Base-by-base conservation (phyloP, 1,139 yeast genomes). In the Saccharomyces hybrid region DNA sequence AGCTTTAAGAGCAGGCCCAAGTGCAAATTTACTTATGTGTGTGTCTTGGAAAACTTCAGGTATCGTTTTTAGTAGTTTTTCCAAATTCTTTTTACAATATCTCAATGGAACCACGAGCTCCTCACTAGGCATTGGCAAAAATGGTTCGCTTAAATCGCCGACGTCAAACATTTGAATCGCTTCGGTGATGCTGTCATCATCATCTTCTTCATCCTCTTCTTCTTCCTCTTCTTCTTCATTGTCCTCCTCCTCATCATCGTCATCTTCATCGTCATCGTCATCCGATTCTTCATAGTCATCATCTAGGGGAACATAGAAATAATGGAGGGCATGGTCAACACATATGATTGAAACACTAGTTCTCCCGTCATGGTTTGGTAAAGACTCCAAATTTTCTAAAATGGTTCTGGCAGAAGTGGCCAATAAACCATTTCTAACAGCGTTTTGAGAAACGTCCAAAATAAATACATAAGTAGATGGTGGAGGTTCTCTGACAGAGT, bases 401-500 rank as follows among this genome's bases (percentile, higher is more conserved):
- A 93, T 85, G 8, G 96, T 86, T 69, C 95, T 82, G 8, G 96
- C 84, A 26, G 95, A 85, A 25, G 96, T 88, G 16, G 93, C 90
- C 54, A 96, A 79, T 65, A 90, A 76, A 2, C 98, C 99, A 59
- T 83, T 81, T 61, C 83, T 78, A 54, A 90, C 81, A 4, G 99
- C 87, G 63, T 82, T 82, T 53, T 84, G 80, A 47, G 96, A 84
- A 47, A 90, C 96, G 69, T 93, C 99, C 61, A 93, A 78, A 53
- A 93, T 79, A 70, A 93, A 93, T 46, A 88, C 83, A 71, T 87
- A 91, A 50, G 88, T 87, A 55, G 95, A 81, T 32, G 99, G 98
- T 71, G 90, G 96, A 27, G 99, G 99, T 47, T 96, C 84, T 72
- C 98, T 84, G 46, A 90, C 90, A 81, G 90, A 82, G 73, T 93